These are phyloP conservation scores for Fusarium acutatum DNA, from an alignment of 2,329 filamentous ascomycete species.

Conservation along the genomic window DNA sequence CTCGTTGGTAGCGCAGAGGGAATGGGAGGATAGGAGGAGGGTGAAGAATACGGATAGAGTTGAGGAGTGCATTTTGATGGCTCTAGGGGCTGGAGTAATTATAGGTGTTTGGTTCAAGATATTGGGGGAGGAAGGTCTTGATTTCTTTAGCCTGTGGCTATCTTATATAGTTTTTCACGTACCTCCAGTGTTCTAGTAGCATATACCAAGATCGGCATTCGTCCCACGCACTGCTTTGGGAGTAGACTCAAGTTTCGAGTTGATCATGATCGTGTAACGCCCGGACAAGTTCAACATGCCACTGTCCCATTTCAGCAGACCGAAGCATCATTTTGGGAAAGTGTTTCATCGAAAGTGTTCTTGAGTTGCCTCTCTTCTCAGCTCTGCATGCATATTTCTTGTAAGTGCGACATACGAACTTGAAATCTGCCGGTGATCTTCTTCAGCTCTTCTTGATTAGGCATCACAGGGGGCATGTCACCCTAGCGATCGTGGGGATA, in stretches of 20 bases:
- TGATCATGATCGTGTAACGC: constrained; percentile 11
- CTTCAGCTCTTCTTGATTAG: constrained; percentile 22
- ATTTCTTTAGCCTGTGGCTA: not conserved
- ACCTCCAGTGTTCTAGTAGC: not conserved
- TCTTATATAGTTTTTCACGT: not conserved
- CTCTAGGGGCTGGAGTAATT: not conserved
- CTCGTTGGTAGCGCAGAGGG: constrained; percentile 43
- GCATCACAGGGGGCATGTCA: not conserved
- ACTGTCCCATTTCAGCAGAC: not conserved
- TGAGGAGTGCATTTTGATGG: constrained; percentile 33
- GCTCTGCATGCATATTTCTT: constrained; percentile 3
- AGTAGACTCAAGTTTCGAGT: constrained; percentile 12
- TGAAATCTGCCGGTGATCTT: constrained; percentile 13
- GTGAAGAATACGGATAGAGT: constrained; percentile 10
- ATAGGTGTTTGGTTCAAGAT: not conserved
- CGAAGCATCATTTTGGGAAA: not conserved
- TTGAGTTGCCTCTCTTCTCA: constrained; percentile 5
- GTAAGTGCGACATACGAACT: not conserved
- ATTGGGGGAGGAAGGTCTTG: not conserved
- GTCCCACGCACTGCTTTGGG: not conserved
- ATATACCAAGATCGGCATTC: not conserved
- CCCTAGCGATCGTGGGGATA: constrained; percentile 11
- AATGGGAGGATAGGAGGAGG: constrained; percentile 20
- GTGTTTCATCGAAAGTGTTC: not conserved
- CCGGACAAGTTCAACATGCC: not conserved